phyloP scores from a whole-genome alignment of 495 filamentous ascomycete genomes.

The Tuber umbilicatum region DNA sequence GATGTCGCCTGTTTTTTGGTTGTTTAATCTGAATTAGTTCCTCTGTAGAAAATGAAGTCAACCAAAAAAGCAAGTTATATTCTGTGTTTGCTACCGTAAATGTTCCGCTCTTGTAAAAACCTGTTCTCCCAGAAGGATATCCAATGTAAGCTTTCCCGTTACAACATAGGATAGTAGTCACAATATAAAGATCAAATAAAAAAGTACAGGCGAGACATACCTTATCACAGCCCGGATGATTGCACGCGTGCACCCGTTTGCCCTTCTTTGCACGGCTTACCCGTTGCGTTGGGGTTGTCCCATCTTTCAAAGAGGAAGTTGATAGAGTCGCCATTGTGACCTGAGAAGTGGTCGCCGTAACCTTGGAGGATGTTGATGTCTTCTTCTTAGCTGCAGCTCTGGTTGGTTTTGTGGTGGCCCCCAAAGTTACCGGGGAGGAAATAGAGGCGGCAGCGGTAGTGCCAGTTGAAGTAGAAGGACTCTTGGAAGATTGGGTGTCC shows the following conservation, averaged over 20 bases:
- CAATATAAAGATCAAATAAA: conserved; percentile 14
- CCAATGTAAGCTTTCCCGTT: conserved; percentile 26
- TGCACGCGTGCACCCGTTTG: conserved; percentile 42
- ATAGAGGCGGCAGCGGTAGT: conserved; percentile 31
- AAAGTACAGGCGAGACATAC: conserved; percentile 15
- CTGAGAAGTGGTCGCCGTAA: conserved; percentile 22
- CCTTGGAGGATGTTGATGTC: conserved; percentile 27
- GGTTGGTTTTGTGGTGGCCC: conserved; percentile 37
- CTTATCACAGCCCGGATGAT: conserved; percentile 41
- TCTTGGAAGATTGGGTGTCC: conserved; percentile 34
- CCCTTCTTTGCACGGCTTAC: conserved; percentile 43
- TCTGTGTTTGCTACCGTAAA: conserved; percentile 32
- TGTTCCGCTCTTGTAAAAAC: conserved; percentile 42
- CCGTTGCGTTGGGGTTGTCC: conserved; percentile 39
- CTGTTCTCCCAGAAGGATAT: conserved; percentile 13
- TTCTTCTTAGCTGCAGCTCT: conserved; percentile 37
- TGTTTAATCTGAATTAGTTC: conserved; percentile 20
- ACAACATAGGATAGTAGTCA: conserved; percentile 10
- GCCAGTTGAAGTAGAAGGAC: conserved; percentile 36
- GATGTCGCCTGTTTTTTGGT: conserved; percentile 35
- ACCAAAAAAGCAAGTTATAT: conserved; percentile 4
- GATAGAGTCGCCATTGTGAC: conserved; percentile 33
- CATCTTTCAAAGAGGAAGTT: conserved; percentile 34
- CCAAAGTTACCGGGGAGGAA: conserved; percentile 38
- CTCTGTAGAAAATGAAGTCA: neutral